These are phyloP conservation scores for Penicillium aurantiogriseum DNA, from an alignment of 2,329 filamentous ascomycete species.

Conservation along the genomic window DNA sequence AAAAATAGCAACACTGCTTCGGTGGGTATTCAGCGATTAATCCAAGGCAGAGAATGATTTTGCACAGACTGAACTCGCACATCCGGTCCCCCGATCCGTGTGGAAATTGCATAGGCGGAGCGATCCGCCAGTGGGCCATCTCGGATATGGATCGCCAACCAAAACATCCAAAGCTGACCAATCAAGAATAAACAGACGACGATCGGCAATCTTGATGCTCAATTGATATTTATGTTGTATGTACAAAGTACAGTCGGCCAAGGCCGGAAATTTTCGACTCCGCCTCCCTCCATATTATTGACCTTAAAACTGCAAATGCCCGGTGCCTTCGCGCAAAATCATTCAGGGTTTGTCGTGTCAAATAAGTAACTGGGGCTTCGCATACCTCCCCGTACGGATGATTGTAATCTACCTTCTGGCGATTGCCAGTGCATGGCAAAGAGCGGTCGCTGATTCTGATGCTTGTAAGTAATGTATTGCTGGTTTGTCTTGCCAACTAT, in stretches of 20 bases:
- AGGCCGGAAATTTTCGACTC: background rate
- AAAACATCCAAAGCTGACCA: background rate
- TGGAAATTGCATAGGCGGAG: background rate
- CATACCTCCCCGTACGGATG: conserved; percentile 2
- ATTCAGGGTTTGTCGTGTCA: background rate
- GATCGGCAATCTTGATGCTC: background rate
- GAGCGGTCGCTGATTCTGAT: conserved; percentile 6
- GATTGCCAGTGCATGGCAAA: conserved; percentile 11
- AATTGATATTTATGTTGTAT: background rate
- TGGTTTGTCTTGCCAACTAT: background rate
- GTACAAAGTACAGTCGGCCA: background rate
- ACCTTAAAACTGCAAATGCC: background rate
- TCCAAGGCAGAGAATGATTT: background rate
- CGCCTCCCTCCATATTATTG: background rate
- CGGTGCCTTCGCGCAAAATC: background rate
- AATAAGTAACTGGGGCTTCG: background rate
- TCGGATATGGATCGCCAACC: background rate
- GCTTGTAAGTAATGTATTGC: conserved; percentile 3
- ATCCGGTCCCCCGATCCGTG: background rate
- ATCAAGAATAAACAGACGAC: background rate
- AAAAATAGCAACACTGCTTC: conserved; percentile 4
- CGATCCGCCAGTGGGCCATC: background rate
- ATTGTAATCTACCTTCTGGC: background rate
- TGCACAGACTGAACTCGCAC: background rate
- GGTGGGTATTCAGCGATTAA: background rate